phyloP scores from a whole-genome alignment of 176 grass and related monocot species.

The Carex littledalei region DNA sequence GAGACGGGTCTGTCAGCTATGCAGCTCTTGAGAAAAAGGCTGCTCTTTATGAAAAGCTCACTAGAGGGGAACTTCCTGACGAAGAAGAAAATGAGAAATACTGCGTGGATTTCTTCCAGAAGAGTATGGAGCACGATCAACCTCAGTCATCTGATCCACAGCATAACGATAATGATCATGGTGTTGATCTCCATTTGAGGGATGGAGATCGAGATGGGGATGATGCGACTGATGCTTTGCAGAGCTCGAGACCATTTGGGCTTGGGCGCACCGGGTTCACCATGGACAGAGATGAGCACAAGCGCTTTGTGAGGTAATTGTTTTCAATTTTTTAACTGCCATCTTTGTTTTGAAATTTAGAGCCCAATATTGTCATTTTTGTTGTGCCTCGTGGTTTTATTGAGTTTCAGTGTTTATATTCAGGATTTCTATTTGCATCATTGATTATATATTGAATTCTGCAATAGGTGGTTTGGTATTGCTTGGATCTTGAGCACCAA shows the following conservation, averaged over 20 bases:
- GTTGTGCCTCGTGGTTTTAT: neutral
- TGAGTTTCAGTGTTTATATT: neutral
- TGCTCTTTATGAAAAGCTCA: conserved; percentile 75
- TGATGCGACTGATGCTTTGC: conserved; percentile 42
- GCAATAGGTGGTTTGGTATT: neutral
- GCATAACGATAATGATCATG: conserved; percentile 2
- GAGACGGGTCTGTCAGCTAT: conserved; percentile 69
- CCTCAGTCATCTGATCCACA: conserved; percentile 35
- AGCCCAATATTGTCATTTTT: neutral
- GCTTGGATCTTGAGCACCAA: neutral
- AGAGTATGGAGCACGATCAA: conserved; percentile 45
- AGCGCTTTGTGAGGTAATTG: conserved; percentile 85
- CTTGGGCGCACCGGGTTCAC: conserved; percentile 48
- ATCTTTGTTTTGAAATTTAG: conserved; percentile 6
- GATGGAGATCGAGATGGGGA: conserved; percentile 36
- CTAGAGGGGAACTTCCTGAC: conserved; percentile 67
- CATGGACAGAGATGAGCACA: conserved; percentile 77
- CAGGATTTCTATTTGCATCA: conserved; percentile 13
- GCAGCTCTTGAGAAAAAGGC: conserved; percentile 88
- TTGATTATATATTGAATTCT: conserved; percentile 1
- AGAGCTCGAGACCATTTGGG: conserved; percentile 40
- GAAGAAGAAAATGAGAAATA: conserved; percentile 95
- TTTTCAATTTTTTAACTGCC: conserved; percentile 10
- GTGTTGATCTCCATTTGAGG: conserved; percentile 2
- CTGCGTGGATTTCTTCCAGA: conserved; percentile 95